Base-by-base conservation (phyloP, 2,329 filamentous ascomycete genomes). In the Huntiella decipiens region DNA sequence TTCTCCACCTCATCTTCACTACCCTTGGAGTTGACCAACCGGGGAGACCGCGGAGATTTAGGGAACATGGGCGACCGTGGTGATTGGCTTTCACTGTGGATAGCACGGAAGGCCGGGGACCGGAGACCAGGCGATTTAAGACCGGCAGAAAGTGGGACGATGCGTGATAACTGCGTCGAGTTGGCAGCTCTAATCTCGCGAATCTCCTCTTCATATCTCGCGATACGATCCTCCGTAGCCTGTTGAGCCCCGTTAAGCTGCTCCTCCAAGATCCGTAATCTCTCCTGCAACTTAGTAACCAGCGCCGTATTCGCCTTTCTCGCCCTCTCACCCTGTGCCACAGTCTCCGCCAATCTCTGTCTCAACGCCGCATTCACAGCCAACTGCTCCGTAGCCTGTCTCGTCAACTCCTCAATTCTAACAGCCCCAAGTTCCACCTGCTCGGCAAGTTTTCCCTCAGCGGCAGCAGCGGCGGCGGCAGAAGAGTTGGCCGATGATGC, bases 131-230 rank as follows among this genome's bases (percentile, higher is more conserved):
- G 52, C 1, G 57, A 53, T 37, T 51, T 54, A 17, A 59, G 52
- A 49, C 57, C 57, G 10, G 52, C 59, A 16, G 48, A 58, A 52
- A 38, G 51, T 49, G 51, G 50, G 4, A 39, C 43, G 3, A 49
- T 43, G 11, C 88, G 80, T 53, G 78, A 77, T 31, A 96, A 72
- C 55, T 91, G 82, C 13, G 69, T 67, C 56, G 74, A 84, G 56
- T 91, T 78, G 49, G 75, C 81, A 47, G 92, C 84, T 53, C 80
- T 79, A 46, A 96, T 65, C 16, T 71, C 66, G 13, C 73, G 66
- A 34, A 94, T 72, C 61, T 95, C 86, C 34, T 91, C 84, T 59
- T 96, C 91, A 56, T 95, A 86, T 42, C 77, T 78, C 38, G 74
- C 66, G 48, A 96, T 75, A 35, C 79, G 78, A 42, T 88, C 86